These are phyloP conservation scores for Myriangium duriaei DNA, from an alignment of 2,329 filamentous ascomycete species.

Conservation along the genomic window DNA sequence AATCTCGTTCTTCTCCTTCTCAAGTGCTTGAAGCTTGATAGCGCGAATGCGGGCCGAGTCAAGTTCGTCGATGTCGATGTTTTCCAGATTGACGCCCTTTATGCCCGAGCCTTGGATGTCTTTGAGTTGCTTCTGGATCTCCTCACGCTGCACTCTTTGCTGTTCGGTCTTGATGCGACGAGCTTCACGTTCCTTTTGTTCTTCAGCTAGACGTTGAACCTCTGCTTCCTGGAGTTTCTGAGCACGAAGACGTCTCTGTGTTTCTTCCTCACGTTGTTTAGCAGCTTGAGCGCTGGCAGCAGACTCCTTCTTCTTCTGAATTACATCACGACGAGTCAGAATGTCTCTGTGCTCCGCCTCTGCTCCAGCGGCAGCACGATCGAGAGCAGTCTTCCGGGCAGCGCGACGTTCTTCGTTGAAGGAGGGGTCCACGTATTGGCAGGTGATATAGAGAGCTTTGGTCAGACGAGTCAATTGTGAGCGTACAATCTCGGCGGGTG, in stretches of 20 bases:
- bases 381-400: constrained; percentile 67
- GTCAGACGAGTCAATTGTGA: constrained; percentile 86
- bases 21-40: constrained; percentile 88
- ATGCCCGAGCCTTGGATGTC: constrained; percentile 74
- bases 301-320: constrained; percentile 93
- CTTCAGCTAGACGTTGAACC: constrained; percentile 74
- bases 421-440: constrained; percentile 85
- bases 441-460: constrained; percentile 82
- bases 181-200: constrained; percentile 81
- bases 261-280: constrained; percentile 85
- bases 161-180: constrained; percentile 77
- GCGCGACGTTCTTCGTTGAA: constrained; percentile 73
- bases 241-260: constrained; percentile 72
- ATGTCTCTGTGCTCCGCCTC: constrained; percentile 82
- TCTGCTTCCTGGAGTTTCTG: constrained; percentile 85
- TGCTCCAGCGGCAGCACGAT: constrained; percentile 74
- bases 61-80: constrained; percentile 64
- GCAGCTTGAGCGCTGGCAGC: constrained; percentile 79
- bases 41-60: constrained; percentile 60
- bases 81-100: constrained; percentile 75
- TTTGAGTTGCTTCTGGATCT: constrained; percentile 74
- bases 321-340: constrained; percentile 74
- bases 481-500: constrained; percentile 92
- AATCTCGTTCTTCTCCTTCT: constrained; percentile 95
- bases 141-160: constrained; percentile 50